Conservation (phyloP, 2,329 filamentous ascomycete species). For the Beauveria caledonica region DNA sequence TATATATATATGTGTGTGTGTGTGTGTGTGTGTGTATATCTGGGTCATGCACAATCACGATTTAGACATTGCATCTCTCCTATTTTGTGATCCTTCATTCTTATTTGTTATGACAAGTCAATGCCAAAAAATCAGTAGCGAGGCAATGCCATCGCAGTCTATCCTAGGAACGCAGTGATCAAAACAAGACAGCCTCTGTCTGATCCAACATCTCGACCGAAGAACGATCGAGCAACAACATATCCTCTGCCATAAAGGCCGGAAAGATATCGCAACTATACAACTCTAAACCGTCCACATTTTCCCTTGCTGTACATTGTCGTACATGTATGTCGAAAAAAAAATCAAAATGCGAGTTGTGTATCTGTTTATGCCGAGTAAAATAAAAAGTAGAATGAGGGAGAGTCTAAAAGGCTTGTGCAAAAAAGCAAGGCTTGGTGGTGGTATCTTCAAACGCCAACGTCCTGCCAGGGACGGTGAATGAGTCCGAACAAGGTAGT, state of each 20-base stretch:
- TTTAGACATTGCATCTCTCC: neutral
- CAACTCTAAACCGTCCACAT: neutral
- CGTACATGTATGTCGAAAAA: neutral
- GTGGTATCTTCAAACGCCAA: conserved; percentile 19
- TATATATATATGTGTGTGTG: neutral
- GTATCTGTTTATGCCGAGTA: neutral
- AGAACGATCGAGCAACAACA: neutral
- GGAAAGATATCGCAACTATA: neutral
- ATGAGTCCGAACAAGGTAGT: conserved; percentile 8
- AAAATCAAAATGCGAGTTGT: conserved; percentile 6
- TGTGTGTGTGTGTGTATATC: too few relatives aligned
- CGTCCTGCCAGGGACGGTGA: conserved; percentile 16
- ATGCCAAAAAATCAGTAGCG: neutral
- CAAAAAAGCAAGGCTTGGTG: conserved; percentile 7
- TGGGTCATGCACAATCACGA: neutral
- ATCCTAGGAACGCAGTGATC: conserved; percentile 2
- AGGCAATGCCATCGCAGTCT: neutral
- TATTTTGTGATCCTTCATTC: neutral
- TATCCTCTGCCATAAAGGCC: neutral
- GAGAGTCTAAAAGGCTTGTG: neutral
- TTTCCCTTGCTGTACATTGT: neutral
- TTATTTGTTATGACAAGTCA: neutral
- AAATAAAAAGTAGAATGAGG: neutral
- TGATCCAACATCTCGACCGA: neutral
- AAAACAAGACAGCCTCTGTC: neutral